A percentile compares a stretch with the other conserved stretches of the same genome.
phyloP scores from a whole-genome alignment of 192 early-diverging fungal species.

The Lobosporangium transversale region DNA sequence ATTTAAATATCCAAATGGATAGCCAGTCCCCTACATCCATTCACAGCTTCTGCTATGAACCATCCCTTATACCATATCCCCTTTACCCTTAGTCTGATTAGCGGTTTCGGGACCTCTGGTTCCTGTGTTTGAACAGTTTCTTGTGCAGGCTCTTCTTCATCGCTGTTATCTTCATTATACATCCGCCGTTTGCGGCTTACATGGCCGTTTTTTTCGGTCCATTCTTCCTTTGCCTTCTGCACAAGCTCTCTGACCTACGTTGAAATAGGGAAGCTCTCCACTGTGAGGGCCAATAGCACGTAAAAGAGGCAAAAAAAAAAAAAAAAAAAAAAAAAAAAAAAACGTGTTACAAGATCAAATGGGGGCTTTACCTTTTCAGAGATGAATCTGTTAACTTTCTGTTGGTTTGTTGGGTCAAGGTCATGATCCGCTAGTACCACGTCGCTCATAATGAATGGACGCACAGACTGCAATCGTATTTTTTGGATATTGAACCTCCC shows the following conservation, averaged over 20 bases:
- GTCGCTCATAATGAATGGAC: constrained; percentile 87
- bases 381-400: constrained; percentile 63
- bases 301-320: too few species aligned
- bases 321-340: background rate
- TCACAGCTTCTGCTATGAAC: too few species aligned
- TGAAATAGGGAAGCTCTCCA: too few species aligned
- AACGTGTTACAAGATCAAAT: background rate
- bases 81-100: constrained; percentile 75
- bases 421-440: constrained; percentile 64
- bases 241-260: constrained; percentile 72
- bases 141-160: constrained; percentile 28
- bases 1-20: too few species aligned
- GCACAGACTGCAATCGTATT: constrained; percentile 79
- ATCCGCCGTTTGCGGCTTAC: constrained; percentile 25
- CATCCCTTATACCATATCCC: background rate
- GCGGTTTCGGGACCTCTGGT: constrained; percentile 59
- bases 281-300: too few species aligned
- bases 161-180: constrained; percentile 48
- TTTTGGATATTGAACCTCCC: constrained; percentile 78
- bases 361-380: constrained; percentile 55
- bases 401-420: constrained; percentile 64
- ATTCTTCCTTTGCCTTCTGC: constrained; percentile 69
- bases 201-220: constrained; percentile 54
- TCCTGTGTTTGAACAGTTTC: background rate
- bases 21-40: too few species aligned